Evolutionary conservation across 306 rosid genomes (phyloP), one percentile per base, ranked within the genome.

Genomic region (Ammopiptanthus mongolicus): DNA sequence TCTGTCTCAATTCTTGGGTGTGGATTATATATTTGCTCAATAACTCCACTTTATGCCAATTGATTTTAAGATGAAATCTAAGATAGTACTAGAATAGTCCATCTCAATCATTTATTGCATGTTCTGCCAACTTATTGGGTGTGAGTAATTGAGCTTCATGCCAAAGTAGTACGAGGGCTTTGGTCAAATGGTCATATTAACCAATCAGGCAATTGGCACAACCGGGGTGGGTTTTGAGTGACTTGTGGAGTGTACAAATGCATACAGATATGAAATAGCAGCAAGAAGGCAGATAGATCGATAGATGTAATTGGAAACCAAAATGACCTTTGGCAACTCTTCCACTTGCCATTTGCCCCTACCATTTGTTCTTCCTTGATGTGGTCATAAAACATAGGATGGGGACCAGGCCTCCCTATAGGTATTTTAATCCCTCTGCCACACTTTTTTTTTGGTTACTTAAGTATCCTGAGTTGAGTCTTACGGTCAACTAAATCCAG

Each of bases 401-500:
- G 44, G 19, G 58, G 59, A 59, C 48, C 47, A 15, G 39, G 28
- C 31, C 64, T 34, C 37, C 53, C 44, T 25, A 46, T 22, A 28
- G 61, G 6, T 77, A 18, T 57, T 42, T 56, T 41, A 29, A 41
- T 67, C 61, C 57, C 62, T 52, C 57, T 50, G 47, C 2, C 78
- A 42, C 47, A 15, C 18, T 9, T 10, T 41, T 41, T 63, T 73
- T 31, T 44, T 19, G 29, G 67, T 73, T 70, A 33, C 13, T 52
- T 56, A 37, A 42, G 59, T 17, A 28, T 28, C 19, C 19, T 2
- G 50, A 33, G 58, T 50, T 3, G 72, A 28, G 33, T 61, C 46
- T 42, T 8, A 59, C 6, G 63, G 80, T 75, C 81, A 77, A 70
- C 21, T 70, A 50, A 65, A 59, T 65, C 36, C 75, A 71, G 34